Percentiles rank a stretch among this genome's conserved stretches.
Conservation (phyloP, 2,329 filamentous ascomycete species). For the Blastomyces percursus region DNA sequence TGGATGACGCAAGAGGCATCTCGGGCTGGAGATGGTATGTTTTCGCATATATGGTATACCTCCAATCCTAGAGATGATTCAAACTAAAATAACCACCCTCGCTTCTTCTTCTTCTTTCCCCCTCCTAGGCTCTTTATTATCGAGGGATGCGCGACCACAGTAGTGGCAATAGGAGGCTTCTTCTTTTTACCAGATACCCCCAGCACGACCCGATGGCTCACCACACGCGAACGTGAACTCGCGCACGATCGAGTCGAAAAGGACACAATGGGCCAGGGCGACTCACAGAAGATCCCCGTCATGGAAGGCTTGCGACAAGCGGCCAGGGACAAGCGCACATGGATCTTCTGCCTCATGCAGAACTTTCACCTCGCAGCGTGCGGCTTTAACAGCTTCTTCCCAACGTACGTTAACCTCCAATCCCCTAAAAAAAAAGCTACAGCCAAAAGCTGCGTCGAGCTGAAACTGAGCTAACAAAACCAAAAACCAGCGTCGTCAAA, state of each 20-base stretch:
- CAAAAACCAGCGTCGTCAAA: conserved; percentile 35
- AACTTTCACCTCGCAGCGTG: conserved; percentile 46
- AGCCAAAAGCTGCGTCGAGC: no score
- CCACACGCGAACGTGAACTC: conserved; percentile 27
- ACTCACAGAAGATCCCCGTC: conserved; percentile 34
- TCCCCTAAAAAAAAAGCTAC: no score
- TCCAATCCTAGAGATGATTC: conserved; percentile 26
- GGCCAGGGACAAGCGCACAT: conserved; percentile 41
- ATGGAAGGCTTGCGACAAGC: conserved; percentile 43
- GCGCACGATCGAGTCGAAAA: conserved; percentile 40
- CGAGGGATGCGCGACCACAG: conserved; percentile 12
- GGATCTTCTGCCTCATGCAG: conserved; percentile 46
- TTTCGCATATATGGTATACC: conserved; percentile 42
- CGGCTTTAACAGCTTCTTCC: conserved; percentile 38
- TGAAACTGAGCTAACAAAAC: no score
- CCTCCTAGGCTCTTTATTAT: conserved; percentile 15
- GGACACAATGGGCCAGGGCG: conserved; percentile 40
- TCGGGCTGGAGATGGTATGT: conserved; percentile 42
- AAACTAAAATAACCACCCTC: neutral
- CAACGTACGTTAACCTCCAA: conserved; percentile 16
- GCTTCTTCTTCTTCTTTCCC: no score
- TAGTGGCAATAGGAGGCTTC: conserved; percentile 13
- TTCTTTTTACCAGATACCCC: conserved; percentile 15
- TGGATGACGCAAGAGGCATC: conserved; percentile 23
- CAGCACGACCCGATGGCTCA: conserved; percentile 15